Conservation (phyloP, 2,329 filamentous ascomycete genomes). For the Fusarium poae region DNA sequence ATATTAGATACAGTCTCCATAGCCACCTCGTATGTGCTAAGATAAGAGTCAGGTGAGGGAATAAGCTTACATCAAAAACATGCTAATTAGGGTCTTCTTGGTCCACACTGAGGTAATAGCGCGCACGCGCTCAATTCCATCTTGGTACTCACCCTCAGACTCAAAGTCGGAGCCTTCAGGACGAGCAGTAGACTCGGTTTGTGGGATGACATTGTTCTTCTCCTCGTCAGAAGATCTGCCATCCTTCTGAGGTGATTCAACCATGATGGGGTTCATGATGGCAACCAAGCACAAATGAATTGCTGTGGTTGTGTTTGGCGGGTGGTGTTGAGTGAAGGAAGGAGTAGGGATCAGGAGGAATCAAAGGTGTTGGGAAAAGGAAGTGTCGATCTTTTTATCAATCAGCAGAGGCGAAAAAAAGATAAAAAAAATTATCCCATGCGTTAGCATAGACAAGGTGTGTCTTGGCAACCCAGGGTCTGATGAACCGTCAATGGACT, state of each 20-base stretch:
- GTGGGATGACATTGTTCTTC: background rate
- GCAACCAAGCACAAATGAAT: background rate
- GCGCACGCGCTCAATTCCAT: constrained; percentile 54
- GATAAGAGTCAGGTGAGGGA: background rate
- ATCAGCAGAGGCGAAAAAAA: constrained; percentile 11
- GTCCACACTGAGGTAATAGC: constrained; percentile 57
- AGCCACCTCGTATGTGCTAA: background rate
- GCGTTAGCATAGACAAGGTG: constrained; percentile 5
- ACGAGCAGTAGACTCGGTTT: constrained; percentile 15
- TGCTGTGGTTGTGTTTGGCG: background rate
- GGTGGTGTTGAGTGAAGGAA: background rate
- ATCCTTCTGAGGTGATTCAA: constrained; percentile 1
- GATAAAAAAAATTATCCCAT: constrained; percentile 3
- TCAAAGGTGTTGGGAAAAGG: background rate
- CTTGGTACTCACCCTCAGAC: constrained; percentile 45
- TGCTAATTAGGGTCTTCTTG: constrained; percentile 52
- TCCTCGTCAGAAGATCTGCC: constrained; percentile 14
- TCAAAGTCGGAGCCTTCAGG: constrained; percentile 8
- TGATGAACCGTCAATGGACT: background rate
- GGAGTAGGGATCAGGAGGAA: background rate
- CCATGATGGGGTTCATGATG: constrained; percentile 18
- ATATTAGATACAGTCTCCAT: background rate
- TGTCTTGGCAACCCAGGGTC: constrained; percentile 2
- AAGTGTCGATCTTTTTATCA: constrained; percentile 10
- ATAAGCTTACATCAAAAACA: constrained; percentile 55